Evolutionary conservation across 2,329 filamentous ascomycete genomes (phyloP).

Genomic region (Botrytis squamosa): DNA sequence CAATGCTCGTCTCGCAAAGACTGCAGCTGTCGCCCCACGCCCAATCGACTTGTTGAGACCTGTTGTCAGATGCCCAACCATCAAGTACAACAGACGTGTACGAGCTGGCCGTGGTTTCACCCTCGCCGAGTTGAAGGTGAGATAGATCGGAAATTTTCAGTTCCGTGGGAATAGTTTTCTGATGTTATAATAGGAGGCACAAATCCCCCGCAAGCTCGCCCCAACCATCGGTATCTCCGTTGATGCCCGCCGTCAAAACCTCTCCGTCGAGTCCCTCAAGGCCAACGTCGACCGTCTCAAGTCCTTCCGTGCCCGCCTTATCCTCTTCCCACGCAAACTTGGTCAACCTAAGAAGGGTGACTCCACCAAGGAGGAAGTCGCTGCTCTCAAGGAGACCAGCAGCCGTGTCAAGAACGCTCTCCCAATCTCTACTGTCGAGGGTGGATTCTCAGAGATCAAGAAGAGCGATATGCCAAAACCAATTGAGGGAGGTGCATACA

Average conservation of each 20-base stretch:
- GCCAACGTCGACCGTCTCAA: conserved; percentile 96
- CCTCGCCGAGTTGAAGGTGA: conserved; percentile 95
- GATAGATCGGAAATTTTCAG: conserved; percentile 27
- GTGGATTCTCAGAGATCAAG: conserved; percentile 71
- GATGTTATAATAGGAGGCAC: conserved; percentile 80
- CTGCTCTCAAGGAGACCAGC: conserved; percentile 60
- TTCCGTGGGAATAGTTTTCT: conserved; percentile 22
- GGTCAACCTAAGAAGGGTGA: conserved; percentile 94
- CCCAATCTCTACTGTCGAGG: conserved; percentile 68
- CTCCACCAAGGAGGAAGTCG: conserved; percentile 77
- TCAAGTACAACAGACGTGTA: conserved; percentile 99
- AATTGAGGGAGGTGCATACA: conserved; percentile 81
- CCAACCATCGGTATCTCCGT: conserved; percentile 96
- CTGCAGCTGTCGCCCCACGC: conserved; percentile 89
- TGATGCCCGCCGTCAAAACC: conserved; percentile 95
- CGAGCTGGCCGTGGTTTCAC: conserved; percentile 97
- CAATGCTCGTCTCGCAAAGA: conserved; percentile 89
- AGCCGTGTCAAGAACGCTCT: conserved; percentile 58
- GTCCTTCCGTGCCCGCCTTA: conserved; percentile 93
- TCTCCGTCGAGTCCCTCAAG: conserved; percentile 90
- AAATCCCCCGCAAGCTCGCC: conserved; percentile 90
- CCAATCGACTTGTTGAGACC: conserved; percentile 96
- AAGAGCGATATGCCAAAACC: conserved; percentile 77
- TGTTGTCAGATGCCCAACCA: conserved; percentile 92
- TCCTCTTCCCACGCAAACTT: conserved; percentile 94